These are phyloP conservation scores for Colletotrichum costaricense DNA, from an alignment of 2,329 filamentous ascomycete species.

Conservation along the genomic window DNA sequence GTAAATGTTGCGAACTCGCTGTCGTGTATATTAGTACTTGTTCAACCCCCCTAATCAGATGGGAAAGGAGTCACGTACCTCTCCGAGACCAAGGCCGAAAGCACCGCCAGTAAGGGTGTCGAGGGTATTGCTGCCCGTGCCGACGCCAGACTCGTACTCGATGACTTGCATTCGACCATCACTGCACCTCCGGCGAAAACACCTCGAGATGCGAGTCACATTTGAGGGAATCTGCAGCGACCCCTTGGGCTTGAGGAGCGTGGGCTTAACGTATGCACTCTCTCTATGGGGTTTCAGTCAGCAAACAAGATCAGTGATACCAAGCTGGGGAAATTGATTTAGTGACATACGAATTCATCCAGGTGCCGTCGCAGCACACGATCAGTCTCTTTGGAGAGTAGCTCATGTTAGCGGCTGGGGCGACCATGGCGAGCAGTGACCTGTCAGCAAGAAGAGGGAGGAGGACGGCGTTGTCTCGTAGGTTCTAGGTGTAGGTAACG, in stretches of 20 bases:
- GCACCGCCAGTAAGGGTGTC: constrained; percentile 65
- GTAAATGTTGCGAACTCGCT: constrained; percentile 71
- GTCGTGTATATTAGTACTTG: constrained; percentile 31
- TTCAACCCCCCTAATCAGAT: too few species aligned
- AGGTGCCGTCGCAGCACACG: constrained; percentile 65
- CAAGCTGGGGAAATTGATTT: not conserved
- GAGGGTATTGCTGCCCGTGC: constrained; percentile 61
- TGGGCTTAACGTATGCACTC: constrained; percentile 57
- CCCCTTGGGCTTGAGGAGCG: constrained; percentile 48
- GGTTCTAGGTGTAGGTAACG: not conserved
- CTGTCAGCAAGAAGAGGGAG: not conserved
- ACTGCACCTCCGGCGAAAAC: constrained; percentile 61
- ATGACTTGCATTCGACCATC: constrained; percentile 69
- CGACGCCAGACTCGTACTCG: constrained; percentile 71
- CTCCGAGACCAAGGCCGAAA: constrained; percentile 65
- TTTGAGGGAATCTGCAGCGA: constrained; percentile 66
- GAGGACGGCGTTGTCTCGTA: not conserved
- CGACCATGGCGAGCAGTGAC: constrained; percentile 1
- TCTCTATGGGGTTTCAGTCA: constrained; percentile 45
- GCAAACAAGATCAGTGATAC: not conserved
- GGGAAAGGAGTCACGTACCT: constrained; percentile 48
- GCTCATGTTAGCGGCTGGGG: not conserved
- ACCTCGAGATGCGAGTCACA: constrained; percentile 69
- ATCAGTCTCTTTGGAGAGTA: constrained; percentile 57
- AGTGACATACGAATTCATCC: constrained; percentile 56